Conservation (phyloP, 2,329 filamentous ascomycete genomes). For the Nectriaceae sp. region DNA sequence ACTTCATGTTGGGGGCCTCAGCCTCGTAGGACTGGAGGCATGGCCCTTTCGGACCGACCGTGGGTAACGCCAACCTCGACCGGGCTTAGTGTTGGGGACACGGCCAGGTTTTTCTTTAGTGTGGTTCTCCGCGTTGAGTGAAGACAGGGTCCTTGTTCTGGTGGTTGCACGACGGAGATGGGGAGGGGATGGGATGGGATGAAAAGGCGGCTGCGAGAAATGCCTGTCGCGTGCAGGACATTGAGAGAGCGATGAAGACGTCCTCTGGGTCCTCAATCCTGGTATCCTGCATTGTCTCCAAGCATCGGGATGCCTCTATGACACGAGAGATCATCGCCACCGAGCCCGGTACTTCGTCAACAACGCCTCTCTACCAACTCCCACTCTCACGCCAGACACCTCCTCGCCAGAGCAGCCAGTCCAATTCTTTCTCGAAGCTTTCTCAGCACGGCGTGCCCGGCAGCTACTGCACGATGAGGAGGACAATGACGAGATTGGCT, state of each 20-base stretch:
- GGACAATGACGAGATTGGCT: conserved; percentile 8
- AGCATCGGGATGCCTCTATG: not conserved
- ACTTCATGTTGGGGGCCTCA: too few species aligned
- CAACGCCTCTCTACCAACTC: too few species aligned
- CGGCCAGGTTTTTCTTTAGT: conserved; percentile 2
- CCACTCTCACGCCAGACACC: too few species aligned
- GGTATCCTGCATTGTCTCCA: not conserved
- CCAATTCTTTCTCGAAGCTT: conserved; percentile 26
- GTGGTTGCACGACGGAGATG: conserved; percentile 1
- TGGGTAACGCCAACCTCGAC: conserved; percentile 7
- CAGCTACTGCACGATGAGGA: conserved; percentile 31
- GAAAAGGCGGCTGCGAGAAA: not conserved
- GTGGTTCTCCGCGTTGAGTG: conserved; percentile 27
- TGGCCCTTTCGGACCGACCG: conserved; percentile 32
- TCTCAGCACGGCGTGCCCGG: conserved; percentile 22
- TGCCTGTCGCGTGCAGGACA: not conserved
- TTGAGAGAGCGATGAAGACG: conserved; percentile 12
- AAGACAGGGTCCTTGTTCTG: conserved; percentile 11
- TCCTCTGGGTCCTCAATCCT: too few species aligned
- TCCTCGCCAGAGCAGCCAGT: too few species aligned
- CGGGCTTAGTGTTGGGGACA: conserved; percentile 22
- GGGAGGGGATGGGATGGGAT: not conserved
- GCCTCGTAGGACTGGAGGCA: conserved; percentile 16
- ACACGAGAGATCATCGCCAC: not conserved
- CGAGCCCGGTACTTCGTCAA: not conserved